Evolutionary conservation across 345 rosid species (phyloP), one percentile per base, ranked within the genome.

Genomic region (Pugionium cornutum): DNA sequence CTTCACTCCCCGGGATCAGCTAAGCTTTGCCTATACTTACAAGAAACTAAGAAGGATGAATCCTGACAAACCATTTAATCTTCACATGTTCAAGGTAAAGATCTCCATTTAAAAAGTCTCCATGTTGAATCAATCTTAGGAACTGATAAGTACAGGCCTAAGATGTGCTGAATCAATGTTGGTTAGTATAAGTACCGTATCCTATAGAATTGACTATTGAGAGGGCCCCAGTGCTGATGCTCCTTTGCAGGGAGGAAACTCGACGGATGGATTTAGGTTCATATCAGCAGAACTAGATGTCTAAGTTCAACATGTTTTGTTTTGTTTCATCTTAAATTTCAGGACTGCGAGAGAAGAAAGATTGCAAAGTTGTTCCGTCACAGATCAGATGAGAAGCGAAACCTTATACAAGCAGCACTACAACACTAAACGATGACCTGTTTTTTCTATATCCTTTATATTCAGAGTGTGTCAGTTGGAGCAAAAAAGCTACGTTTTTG

Each of bases 301-400:
- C 66, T 51, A 52, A 59, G 8, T 66, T 51, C 4, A 4, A 28
- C 10, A 27, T 47, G 42, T 40, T 44, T 43, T 42, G 5, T 7
- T 31, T 46, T 58, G 27, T 53, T 45, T 42, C 32, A 29, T 62
- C n/a, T 55, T 18, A 35, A 43, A 42, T 58, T 75, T 74, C 86
- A 90, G 99, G 99, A 94, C 66, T 94, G 99, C 59, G 99, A 94
- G 77, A 86, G 99, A 77, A 84, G 99, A 78, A 77, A 79, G 8
- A 62, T 94, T 60, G 89, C 97, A 0, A 94, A 94, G 79, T 69
- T 88, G 76, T 94, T 81, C 70, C 96, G 79, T 53, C 99, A 90
- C 64, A 83, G 96, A 64, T 75, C 91, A 39, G 86, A 83, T 37
- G 98, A 92, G 81, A 83, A 84, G 76, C 76, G 80, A 39, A 74